Percentiles rank a stretch among this genome's conserved stretches.
Evolutionary conservation across 441 rosid genomes (phyloP).

Genomic region (Euphorbia schlechtendalii): DNA sequence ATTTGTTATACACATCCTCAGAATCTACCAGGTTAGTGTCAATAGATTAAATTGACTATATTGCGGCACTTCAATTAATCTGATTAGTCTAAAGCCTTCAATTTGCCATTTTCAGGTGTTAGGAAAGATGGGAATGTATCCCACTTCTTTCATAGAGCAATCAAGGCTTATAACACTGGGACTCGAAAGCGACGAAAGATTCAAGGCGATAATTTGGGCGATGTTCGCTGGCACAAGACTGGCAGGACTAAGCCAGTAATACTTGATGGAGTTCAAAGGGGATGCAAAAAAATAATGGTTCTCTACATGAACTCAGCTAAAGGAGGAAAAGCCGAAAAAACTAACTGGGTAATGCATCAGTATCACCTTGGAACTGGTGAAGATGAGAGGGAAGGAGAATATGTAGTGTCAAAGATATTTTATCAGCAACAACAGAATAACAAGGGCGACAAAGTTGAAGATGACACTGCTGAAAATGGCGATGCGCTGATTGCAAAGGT

Average conservation of each 20-base stretch:
- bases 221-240: conserved; percentile 96
- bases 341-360: conserved; percentile 97
- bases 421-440: conserved; percentile 54
- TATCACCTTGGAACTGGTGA: conserved; percentile 84
- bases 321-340: conserved; percentile 75
- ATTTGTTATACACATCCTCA: conserved; percentile 96
- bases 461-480: conserved; percentile 36
- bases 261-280: conserved; percentile 67
- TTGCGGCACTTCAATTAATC: conserved; percentile 1
- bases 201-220: conserved; percentile 64
- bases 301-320: conserved; percentile 42
- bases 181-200: conserved; percentile 91
- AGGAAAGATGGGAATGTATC: conserved; percentile 67
- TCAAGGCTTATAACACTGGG: conserved; percentile 90
- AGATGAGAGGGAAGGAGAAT: conserved; percentile 78
- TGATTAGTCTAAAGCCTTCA: conserved; percentile 9
- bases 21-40: conserved; percentile 68
- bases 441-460: conserved; percentile 52
- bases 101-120: conserved; percentile 41
- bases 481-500: conserved; percentile 33
- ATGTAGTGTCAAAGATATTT: conserved; percentile 74
- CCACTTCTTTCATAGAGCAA: conserved; percentile 83
- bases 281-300: conserved; percentile 91
- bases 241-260: conserved; percentile 81
- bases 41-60: conserved; percentile 9